Evolutionary conservation across 148 eudicot species (phyloP), one percentile per base, ranked within the genome.

Genomic region (Spergularia bocconei): DNA sequence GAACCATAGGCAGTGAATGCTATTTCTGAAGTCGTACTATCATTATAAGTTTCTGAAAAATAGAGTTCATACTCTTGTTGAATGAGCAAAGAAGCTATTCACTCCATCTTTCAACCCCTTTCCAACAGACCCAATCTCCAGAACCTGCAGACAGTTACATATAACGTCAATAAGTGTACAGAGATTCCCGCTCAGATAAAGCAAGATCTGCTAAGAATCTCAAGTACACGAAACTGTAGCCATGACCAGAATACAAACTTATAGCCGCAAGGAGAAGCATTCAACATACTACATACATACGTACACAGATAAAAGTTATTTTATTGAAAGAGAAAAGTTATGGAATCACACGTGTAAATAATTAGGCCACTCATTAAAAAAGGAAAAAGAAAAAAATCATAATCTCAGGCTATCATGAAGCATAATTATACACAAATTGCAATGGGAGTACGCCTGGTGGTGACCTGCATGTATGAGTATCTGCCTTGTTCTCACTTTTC

Each of bases 41-140:
- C 36, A 29, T 29, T 29, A 29, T 29, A 29, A 29, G 36, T 29
- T 2, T 2, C 36, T 29, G 4, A 3, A 29, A 59, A 75, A 44
- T 19, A 64, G 57, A 73, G 41, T 65, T 65, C 91, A 75, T 86
- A 96, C 99, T 78, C 84, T 83, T 39, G 98, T 77, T 70, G 88
- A 70, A 84, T 96, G 99, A 78, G 92, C 90, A 63, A 80, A 92
- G 77, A 96, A 86, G 15, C 79, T 84, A 76, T 87, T 82, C 73
- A 63, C 76, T 16, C 88, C 95, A 62, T 84, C 82, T 80, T 81
- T 70, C 71, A 73, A 77, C 74, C 91, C 89, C 85, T 88, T 92
- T 16, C 99, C 99, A 66, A 96, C 85, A 57, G 99, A 91, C 74
- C 99, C 98, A 83, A 92, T 84, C 85, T 96, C 99, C 71, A 96